Evolutionary conservation across 345 rosid species (phyloP).

Genomic region (Firmiana major): DNA sequence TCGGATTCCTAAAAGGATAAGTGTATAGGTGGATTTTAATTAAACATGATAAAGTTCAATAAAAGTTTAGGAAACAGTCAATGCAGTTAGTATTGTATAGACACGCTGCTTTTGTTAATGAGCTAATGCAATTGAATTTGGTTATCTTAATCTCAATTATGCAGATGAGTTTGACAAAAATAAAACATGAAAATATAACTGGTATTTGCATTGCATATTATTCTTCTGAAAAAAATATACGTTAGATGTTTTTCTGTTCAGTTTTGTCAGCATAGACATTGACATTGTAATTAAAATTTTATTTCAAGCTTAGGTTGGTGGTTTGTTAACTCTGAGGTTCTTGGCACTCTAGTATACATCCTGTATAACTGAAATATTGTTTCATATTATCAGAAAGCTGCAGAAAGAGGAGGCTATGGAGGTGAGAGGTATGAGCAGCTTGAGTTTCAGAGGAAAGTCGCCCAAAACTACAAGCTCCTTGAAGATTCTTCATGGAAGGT

Average conservation of each 20-base stretch:
- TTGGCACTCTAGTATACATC: not conserved
- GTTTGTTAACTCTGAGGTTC: not conserved
- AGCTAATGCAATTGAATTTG: not conserved
- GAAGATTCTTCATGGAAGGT: conserved; percentile 88
- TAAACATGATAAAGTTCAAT: not conserved
- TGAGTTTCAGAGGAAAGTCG: conserved; percentile 81
- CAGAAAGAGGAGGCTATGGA: conserved; percentile 95
- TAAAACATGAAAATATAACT: not conserved
- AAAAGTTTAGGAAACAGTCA: not conserved
- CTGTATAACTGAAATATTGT: not conserved
- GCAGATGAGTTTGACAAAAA: not conserved
- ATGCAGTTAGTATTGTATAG: not conserved
- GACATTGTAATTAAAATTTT: no score
- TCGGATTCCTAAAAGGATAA: no score
- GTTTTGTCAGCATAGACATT: not conserved
- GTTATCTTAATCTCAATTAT: not conserved
- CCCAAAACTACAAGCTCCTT: conserved; percentile 48
- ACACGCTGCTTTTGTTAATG: no score
- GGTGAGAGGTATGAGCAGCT: conserved; percentile 84
- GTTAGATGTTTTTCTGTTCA: not conserved
- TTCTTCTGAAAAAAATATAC: not conserved
- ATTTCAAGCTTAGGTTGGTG: not conserved
- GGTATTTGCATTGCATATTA: not conserved
- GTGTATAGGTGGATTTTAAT: not conserved
- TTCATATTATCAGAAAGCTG: conserved; percentile 57